These are phyloP conservation scores for Penicillium psychrosexuale DNA, from an alignment of 2,329 filamentous ascomycete species.

Conservation along the genomic window DNA sequence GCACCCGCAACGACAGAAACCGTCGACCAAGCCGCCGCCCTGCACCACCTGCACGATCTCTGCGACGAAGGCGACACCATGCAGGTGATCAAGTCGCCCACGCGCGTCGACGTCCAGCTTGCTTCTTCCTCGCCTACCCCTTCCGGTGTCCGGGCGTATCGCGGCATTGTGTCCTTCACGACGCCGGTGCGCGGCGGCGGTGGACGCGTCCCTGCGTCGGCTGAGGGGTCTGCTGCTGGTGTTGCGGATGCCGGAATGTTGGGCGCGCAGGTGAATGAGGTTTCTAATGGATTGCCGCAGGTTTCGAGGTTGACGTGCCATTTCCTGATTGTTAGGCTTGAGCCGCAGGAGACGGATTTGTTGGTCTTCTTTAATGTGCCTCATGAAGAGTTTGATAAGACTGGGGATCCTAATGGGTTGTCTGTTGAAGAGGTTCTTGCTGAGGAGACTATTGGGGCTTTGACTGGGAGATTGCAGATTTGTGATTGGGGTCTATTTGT, in stretches of 20 bases:
- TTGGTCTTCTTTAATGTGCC: slow-evolving; percentile 86
- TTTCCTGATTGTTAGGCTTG: slow-evolving; percentile 72
- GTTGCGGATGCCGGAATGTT: not conserved
- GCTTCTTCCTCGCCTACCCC: slow-evolving; percentile 14
- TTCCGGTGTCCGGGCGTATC: slow-evolving; percentile 21
- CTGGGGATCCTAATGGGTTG: slow-evolving; percentile 66
- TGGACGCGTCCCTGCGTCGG: not conserved
- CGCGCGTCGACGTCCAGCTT: slow-evolving; percentile 56
- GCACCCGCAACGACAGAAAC: slow-evolving; percentile 50
- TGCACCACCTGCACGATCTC: slow-evolving; percentile 61
- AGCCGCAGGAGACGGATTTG: slow-evolving; percentile 72
- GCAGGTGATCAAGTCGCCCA: slow-evolving; percentile 64
- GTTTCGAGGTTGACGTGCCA: slow-evolving; percentile 62
- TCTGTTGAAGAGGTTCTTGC: slow-evolving; percentile 60
- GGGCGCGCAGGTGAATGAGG: not conserved
- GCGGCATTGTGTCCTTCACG: slow-evolving; percentile 30
- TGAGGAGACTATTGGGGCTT: slow-evolving; percentile 36
- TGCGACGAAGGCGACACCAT: slow-evolving; percentile 63
- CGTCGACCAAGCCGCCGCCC: slow-evolving; percentile 65
- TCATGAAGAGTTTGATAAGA: slow-evolving; percentile 69
- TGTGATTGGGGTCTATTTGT: slow-evolving; percentile 76
- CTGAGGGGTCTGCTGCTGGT: not conserved
- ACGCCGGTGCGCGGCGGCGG: slow-evolving; percentile 11
- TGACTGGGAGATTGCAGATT: slow-evolving; percentile 72
- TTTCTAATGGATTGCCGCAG: not conserved